Base-by-base conservation (phyloP, 2,329 filamentous ascomycete genomes). In the Arthroderma uncinatum region DNA sequence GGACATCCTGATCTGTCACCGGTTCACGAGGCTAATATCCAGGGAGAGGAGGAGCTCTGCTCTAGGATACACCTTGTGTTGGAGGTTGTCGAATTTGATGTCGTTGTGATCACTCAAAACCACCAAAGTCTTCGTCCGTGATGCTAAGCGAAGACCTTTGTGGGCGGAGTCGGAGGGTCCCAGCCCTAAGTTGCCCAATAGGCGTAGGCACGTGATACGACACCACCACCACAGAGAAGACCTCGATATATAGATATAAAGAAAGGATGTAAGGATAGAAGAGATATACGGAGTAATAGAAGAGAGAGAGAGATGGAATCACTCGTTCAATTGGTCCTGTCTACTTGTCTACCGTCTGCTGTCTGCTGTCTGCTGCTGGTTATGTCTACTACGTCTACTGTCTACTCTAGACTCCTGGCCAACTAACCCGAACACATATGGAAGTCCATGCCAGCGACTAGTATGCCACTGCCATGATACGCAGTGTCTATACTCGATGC, bases 1-100 rank as follows among this genome's bases (percentile, higher is more conserved):
- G 76, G 81, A 83, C 81, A 84, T 84, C 75, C 74, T 82, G 76
- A 68, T 70, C 67, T 69, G 67, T 71, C 69, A 71, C 70, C 70
- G 70, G 65, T 65, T 70, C 61, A 64, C 67, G 66, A 70, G 68
- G 67, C 66, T 69, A 69, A 71, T 70, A 70, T 70, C 69, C 68
- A 67, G 67, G 66, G 64, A 68, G 66, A 67, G 62, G 64, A 70
- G 69, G 69, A 71, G 69, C 69, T 63, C 66, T 68, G 69, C 69
- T 71, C 68, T 67, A 66, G 67, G 68, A 70, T 69, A 69, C 68
- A 68, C 69, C 68, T 69, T 65, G 67, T 67, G 67, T 68, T 69
- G 21, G 40, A 67, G 70, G 67, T 73, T 74, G 72, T 74, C 71
- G 71, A 70, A 71, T 71, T 70, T 73, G 70, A 33, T 23, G 70